These are phyloP conservation scores for Rubus parviflorus DNA, from an alignment of 306 rosid genomes.

Conservation along the genomic window DNA sequence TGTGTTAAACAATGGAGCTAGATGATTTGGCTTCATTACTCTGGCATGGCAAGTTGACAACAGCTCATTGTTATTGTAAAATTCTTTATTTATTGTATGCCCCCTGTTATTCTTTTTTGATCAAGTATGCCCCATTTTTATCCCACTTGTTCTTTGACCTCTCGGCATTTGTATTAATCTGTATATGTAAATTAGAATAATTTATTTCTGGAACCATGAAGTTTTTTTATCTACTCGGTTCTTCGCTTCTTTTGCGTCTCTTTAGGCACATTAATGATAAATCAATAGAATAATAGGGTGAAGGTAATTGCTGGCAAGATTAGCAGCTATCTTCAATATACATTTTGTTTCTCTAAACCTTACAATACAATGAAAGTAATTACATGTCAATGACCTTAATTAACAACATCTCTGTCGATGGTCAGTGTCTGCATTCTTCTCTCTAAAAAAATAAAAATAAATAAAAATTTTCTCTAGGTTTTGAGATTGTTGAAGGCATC, in stretches of 20 bases:
- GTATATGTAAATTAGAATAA: slow-evolving; percentile 60
- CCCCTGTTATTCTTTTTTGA: slow-evolving; percentile 8
- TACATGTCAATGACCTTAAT: neutral
- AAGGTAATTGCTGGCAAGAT: slow-evolving; percentile 28
- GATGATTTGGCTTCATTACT: slow-evolving; percentile 30
- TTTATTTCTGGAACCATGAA: slow-evolving; percentile 40
- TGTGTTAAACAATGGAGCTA: slow-evolving; percentile 14
- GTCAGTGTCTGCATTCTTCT: neutral
- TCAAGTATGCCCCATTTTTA: neutral
- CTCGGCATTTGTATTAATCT: slow-evolving; percentile 31
- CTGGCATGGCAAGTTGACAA: slow-evolving; percentile 40
- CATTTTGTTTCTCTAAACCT: neutral
- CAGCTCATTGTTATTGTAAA: slow-evolving; percentile 61
- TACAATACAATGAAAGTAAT: neutral
- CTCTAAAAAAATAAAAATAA: neutral
- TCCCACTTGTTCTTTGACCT: slow-evolving; percentile 27
- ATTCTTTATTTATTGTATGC: slow-evolving; percentile 34
- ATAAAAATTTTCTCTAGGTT: neutral
- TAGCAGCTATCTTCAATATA: neutral
- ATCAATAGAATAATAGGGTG: too few species aligned
- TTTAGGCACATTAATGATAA: too few species aligned
- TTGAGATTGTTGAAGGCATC: slow-evolving; percentile 33
- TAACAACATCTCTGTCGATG: neutral
- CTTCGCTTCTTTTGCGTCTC: slow-evolving; percentile 43
- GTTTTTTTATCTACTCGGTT: slow-evolving; percentile 28